Conservation (phyloP, 1,284 basidiomycete genomes). For the Cutaneotrichosporon curvatum region DNA sequence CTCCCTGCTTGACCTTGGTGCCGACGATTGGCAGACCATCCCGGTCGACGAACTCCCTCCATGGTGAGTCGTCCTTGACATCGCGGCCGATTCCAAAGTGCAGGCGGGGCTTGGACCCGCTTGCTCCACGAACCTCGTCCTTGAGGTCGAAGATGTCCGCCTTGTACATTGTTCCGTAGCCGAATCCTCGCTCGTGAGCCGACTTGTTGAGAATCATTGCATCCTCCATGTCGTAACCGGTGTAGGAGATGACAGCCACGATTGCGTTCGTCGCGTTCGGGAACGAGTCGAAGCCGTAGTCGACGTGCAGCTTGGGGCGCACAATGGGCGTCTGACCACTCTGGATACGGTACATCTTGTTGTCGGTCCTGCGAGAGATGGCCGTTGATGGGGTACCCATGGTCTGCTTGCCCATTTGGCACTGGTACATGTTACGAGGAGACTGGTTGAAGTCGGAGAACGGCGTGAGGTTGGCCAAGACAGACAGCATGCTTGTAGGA, state of each 20-base stretch:
- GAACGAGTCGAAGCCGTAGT: constrained; percentile 98
- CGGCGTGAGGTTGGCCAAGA: constrained; percentile 57
- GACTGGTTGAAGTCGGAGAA: constrained; percentile 89
- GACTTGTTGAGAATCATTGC: constrained; percentile 99
- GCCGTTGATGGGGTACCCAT: constrained; percentile 98
- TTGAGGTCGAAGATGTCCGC: constrained; percentile 86
- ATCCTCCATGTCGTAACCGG: constrained; percentile 99
- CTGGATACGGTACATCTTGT: constrained; percentile 96
- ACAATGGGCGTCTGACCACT: constrained; percentile 93
- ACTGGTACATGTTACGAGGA: constrained; percentile 51
- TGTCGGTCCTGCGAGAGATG: constrained; percentile 86
- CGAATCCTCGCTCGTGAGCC: constrained; percentile 95
- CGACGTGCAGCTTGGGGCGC: constrained; percentile 82
- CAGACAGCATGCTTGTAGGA: constrained; percentile 89
- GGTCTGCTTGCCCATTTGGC: constrained; percentile 98
- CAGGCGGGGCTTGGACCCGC: constrained; percentile 50
- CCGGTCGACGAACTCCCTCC: constrained; percentile 62
- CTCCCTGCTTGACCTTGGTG: constrained; percentile 62
- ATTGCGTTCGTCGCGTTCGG: constrained; percentile 98
- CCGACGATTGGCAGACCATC: constrained; percentile 86
- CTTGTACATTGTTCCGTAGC: constrained; percentile 95
- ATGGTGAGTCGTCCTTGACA: constrained; percentile 55
- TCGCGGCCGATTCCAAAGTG: constrained; percentile 83
- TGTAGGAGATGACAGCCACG: constrained; percentile 99
- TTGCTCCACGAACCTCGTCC: constrained; percentile 58